phyloP scores from a whole-genome alignment of 345 rosid genomes.

The Syzygium aromaticum region DNA sequence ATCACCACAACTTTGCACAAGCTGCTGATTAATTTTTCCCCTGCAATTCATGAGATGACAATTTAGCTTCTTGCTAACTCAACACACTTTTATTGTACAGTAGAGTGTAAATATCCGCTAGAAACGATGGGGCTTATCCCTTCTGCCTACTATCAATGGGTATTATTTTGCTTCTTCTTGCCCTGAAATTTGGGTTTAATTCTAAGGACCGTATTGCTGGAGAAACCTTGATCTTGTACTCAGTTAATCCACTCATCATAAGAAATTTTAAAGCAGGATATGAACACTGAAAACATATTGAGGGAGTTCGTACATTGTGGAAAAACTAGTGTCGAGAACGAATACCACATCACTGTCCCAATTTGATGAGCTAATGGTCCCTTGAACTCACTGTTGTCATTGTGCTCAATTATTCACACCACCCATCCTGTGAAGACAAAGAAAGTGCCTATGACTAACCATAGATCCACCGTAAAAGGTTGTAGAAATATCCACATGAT shows the following conservation, averaged over 20 bases:
- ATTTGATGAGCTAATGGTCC: constrained; percentile 30
- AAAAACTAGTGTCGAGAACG: constrained; percentile 39
- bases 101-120: neutral
- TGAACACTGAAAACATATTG: neutral
- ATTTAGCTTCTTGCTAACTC: neutral
- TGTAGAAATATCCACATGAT: constrained; percentile 41
- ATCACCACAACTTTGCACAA: constrained; percentile 34
- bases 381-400: constrained; percentile 21
- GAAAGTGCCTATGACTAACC: constrained; percentile 27
- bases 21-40: constrained; percentile 37
- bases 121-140: neutral
- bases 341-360: constrained; percentile 24
- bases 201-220: neutral
- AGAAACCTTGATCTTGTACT: neutral
- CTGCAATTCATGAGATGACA: neutral
- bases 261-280: neutral
- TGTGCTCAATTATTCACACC: constrained; percentile 51
- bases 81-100: neutral
- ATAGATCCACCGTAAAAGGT: constrained; percentile 35
- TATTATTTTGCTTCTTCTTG: neutral
- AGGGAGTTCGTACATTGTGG: constrained; percentile 25
- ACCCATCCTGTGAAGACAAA: constrained; percentile 28
- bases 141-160: neutral
- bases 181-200: neutral
- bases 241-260: neutral